Evolutionary conservation across 176 grass and related monocot species (phyloP), one percentile per base, ranked within the genome.

Genomic region (Juncus inflexus): DNA sequence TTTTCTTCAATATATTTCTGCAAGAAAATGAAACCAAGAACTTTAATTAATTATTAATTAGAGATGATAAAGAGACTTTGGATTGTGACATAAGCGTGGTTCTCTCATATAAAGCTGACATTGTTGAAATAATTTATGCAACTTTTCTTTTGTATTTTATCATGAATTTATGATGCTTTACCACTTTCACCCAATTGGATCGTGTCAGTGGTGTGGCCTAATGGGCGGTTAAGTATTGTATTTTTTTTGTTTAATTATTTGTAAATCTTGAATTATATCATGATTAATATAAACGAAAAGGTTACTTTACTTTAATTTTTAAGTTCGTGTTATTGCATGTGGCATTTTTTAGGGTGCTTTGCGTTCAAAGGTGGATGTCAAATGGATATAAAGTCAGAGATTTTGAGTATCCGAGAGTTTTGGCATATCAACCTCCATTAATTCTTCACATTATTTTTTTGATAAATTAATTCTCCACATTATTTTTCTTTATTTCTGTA

Each of bases 361-460:
- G 67, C 67, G 35, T 70, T 41, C 12, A 55, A 51, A 45, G 50
- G 52, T 70, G 67, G 13, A 37, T 70, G 51, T 58, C 52, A 58
- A 70, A 55, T 1, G 35, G 61, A 4, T 4, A 67, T 52, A 14
- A 68, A 68, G 65, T 55, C 50, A 68, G 35, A 68, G 50, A 68
- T 68, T 68, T 68, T 40, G 66, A 56, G 66, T 69, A 56, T 11
- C 13, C 37, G 10, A 15, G 66, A 37, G 52, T 69, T 69, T 69
- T 57, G 66, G 66, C 6, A 69, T 56, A 69, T 41, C 12, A 15
- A 55, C 6, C 15, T 55, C 50, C 19, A 55, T 40, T 52, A 12
- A 15, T 9, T 6, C 67, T 7, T 40, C 16, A 9, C 36, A 55
- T 38, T 11, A 52, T 53, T 9, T 19, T 9, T 3, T 19, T 64